Evolutionary conservation across 768 basidiomycete genomes (phyloP), one percentile per base, ranked within the genome.

Genomic region (Tephrocybe sp.): DNA sequence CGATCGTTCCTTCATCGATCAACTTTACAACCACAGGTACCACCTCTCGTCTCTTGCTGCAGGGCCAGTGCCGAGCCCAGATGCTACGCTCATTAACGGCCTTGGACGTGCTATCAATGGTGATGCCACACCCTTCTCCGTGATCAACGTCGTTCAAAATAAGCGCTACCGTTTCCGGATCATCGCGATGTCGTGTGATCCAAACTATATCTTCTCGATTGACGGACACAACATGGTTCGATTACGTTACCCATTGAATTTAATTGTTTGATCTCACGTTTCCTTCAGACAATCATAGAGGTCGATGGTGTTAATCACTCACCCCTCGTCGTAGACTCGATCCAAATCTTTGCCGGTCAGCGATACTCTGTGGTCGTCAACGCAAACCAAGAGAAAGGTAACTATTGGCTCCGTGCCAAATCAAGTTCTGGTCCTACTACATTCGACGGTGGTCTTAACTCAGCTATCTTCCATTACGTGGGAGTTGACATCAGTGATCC

Each of bases 151-250:
- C 18, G 51, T 62, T 9, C 45, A 46, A 3, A 63, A 66, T 1
- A 63, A 61, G 46, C 62, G 73, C 14, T 73, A 72, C 48, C 66
- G 71, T 21, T 59, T 69, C 51, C 66, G 73, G 9, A 47, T 72
- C 9, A 53, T 72, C 34, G 63, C 63, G 38, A 55, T 66, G 48
- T 63, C 64, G n/a, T 69, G 66, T 58, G 63, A 61, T 49, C 59
- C 65, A 14, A 62, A 60, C 36, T 77, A 68, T 57, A 63, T 61
- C 36, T 77, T 79, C 58, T 63, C 70, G 2, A 72, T 79, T 30
- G 74, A 77, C 54, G 68, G 68, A 17, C 77, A 79, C 50, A 61
- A 60, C 7, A 58, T 80, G 68, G 72, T 28, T 18, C n/a, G 20
- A 18, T 21, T 12, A n/a, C n/a, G n/a, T 21, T 21, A 12, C 38